Conservation (phyloP, 306 rosid species). For the Prosopis cineraria region DNA sequence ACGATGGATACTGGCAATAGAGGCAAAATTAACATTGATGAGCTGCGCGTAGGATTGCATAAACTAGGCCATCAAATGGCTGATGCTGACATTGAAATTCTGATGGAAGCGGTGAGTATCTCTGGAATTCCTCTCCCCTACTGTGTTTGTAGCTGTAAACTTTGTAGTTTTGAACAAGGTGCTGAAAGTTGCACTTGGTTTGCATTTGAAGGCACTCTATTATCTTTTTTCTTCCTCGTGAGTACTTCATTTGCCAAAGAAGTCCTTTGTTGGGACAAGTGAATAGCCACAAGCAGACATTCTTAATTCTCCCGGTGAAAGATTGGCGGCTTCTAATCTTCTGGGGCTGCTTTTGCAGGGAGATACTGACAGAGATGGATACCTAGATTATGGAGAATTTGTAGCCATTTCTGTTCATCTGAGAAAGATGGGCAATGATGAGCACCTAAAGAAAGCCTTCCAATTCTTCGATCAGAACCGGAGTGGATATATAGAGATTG, state of each 20-base stretch:
- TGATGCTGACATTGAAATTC: constrained; percentile 75
- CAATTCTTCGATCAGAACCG: constrained; percentile 69
- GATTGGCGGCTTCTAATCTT: constrained; percentile 20
- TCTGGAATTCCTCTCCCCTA: constrained; percentile 13
- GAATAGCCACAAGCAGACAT: constrained; percentile 8
- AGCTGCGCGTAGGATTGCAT: constrained; percentile 70
- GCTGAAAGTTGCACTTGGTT: constrained; percentile 8
- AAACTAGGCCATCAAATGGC: constrained; percentile 88
- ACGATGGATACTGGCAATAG: constrained; percentile 69
- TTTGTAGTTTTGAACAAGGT: neutral
- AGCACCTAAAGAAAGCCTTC: constrained; percentile 88
- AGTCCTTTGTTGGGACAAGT: constrained; percentile 1
- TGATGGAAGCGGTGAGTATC: constrained; percentile 89
- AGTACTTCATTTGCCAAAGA: neutral
- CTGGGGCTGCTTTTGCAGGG: constrained; percentile 51
- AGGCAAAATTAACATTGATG: constrained; percentile 77
- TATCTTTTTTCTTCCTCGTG: neutral
- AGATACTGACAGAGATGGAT: constrained; percentile 79
- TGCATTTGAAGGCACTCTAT: constrained; percentile 3
- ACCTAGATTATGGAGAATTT: constrained; percentile 83
- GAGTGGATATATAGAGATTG: constrained; percentile 77
- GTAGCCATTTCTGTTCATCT: constrained; percentile 79
- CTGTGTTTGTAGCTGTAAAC: neutral
- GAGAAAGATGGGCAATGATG: constrained; percentile 77
- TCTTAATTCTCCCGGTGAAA: constrained; percentile 12